Base-by-base conservation (phyloP, 371 early-diverging fungal genomes). In the Rhizopus stolonifer region DNA sequence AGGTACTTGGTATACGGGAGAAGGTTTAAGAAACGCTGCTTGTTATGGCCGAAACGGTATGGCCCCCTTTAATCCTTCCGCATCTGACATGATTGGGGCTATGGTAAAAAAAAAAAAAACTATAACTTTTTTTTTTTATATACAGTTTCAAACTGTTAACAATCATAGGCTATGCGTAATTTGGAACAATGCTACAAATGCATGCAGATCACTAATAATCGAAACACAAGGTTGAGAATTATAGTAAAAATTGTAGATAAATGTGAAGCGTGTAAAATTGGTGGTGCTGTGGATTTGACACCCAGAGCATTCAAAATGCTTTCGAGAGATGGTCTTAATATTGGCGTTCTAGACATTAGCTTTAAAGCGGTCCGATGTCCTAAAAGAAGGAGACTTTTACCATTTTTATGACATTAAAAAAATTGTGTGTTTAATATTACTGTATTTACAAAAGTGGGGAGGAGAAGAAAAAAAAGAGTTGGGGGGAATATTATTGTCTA, bases 181-280 rank as follows among this genome's bases (percentile, higher is more conserved):
- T 65, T 65, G 39, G 70, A 65, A 18, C 43, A 52, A 18, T 69
- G 70, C 39, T 53, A 63, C 44, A 65, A 69, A 32, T 69, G 70
- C 26, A 63, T 69, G 63, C 46, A 63, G 43, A 58, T 69, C 13
- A 65, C 66, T 26, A 69, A 69, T 38, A 54, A 54, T 8, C 40
- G 38, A 17, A 51, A 46, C 47, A 29, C 39, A 21, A 38, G n/a
- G n/a, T n/a, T 38, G 7, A 4, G 5, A n/a, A 47, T 65, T 19
- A 38, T 60, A 18, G 64, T 67, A 7, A 49, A 57, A 18, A 65
- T 65, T 36, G 56, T 69, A 18, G 70, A 69, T 38, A 63, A 63
- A 34, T 69, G 70, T 38, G 70, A 62, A 18, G 70, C 60, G 9
- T 69, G 70, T 23, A 50, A 52, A 19, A 43, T 60, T 19, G 52